phyloP scores from a whole-genome alignment of 78 protist species.

The Dictyostelium citrinum region DNA sequence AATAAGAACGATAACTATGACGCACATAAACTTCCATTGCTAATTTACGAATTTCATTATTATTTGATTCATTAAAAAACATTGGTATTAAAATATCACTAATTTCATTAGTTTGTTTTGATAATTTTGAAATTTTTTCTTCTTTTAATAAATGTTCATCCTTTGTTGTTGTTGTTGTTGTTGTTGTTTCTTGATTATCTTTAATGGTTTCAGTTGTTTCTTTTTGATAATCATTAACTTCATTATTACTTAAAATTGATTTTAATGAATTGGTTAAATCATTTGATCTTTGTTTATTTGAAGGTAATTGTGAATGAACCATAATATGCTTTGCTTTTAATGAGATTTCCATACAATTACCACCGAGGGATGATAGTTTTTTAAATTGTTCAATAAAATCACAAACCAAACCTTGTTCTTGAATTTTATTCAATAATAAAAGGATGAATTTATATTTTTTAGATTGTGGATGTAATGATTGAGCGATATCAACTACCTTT shows the following conservation, averaged over 20 bases:
- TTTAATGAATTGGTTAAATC: not conserved
- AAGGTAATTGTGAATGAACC: constrained; percentile 52
- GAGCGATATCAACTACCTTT: constrained; percentile 41
- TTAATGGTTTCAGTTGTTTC: not conserved
- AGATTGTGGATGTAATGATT: constrained; percentile 45
- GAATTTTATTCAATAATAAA: constrained; percentile 19
- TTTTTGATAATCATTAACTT: not conserved
- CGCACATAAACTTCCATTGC: constrained; percentile 65
- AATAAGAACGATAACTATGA: constrained; percentile 65
- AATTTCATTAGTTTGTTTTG: constrained; percentile 47
- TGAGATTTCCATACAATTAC: constrained; percentile 49
- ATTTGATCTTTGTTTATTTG: constrained; percentile 19
- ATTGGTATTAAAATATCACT: constrained; percentile 45
- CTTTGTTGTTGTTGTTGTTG: not conserved
- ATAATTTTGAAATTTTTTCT: not conserved
- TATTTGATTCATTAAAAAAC: not conserved
- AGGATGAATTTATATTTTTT: constrained; percentile 18
- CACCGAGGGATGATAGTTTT: constrained; percentile 10
- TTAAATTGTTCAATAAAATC: constrained; percentile 30
- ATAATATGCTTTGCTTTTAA: constrained; percentile 45
- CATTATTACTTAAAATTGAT: not conserved
- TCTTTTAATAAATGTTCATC: too few relatives aligned
- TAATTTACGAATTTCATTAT: not conserved
- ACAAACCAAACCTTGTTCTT: not conserved
- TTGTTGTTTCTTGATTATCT: not conserved